These are phyloP conservation scores for Aspergillus phoenicis DNA, from an alignment of 2,329 filamentous ascomycete species.

Conservation along the genomic window DNA sequence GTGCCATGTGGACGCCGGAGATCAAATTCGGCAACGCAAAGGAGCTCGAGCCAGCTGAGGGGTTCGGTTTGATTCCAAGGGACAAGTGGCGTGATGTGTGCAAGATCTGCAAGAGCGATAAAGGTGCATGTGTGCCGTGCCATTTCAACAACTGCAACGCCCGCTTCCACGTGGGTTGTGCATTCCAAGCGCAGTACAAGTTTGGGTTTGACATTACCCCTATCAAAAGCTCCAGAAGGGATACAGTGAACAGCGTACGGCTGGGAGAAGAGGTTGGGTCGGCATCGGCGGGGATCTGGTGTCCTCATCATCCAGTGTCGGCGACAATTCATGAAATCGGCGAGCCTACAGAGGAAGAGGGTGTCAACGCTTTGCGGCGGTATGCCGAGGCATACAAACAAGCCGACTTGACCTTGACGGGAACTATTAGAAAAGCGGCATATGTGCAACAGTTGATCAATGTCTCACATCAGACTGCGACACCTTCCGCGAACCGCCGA, in stretches of 20 bases:
- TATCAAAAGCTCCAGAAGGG: constrained; percentile 83
- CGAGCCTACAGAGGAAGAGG: constrained; percentile 70
- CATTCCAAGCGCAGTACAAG: constrained; percentile 76
- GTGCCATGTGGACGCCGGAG: constrained; percentile 88
- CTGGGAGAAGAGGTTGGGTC: constrained; percentile 78
- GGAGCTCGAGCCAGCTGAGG: constrained; percentile 82
- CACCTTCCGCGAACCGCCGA: constrained; percentile 52
- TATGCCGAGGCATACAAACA: constrained; percentile 92
- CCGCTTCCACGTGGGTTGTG: constrained; percentile 85
- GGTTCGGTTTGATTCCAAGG: constrained; percentile 78
- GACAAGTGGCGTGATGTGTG: constrained; percentile 75
- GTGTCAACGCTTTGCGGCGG: constrained; percentile 78
- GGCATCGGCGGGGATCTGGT: constrained; percentile 88
- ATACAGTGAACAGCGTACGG: constrained; percentile 76
- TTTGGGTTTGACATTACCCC: constrained; percentile 90
- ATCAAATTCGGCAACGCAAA: constrained; percentile 88
- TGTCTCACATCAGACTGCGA: constrained; percentile 31
- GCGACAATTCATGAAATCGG: constrained; percentile 75
- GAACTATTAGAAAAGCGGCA: constrained; percentile 89
- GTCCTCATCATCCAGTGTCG: constrained; percentile 81
- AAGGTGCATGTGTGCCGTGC: constrained; percentile 82
- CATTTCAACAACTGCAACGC: constrained; percentile 58
- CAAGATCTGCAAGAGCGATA: constrained; percentile 74
- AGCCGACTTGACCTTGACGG: constrained; percentile 84
- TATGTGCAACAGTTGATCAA: constrained; percentile 54